Evolutionary conservation across 192 early-diverging fungal genomes (phyloP), one percentile per base, ranked within the genome.

Genomic region (Gigaspora rosea): DNA sequence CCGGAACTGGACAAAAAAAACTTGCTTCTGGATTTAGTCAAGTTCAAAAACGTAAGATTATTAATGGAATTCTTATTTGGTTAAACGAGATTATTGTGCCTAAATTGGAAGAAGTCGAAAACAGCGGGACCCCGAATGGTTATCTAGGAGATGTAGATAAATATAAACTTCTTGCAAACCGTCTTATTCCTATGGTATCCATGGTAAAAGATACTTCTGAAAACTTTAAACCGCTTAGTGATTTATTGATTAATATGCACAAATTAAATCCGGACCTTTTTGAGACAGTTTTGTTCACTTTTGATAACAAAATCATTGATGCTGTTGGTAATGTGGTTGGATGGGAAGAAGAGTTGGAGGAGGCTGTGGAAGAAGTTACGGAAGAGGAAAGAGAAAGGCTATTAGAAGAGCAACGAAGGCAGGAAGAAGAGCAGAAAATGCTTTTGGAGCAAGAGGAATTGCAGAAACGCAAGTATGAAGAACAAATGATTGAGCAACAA

Each of bases 271-370:
- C 73, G 0, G 73, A 75, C 48, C 2, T 22, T 32, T 75, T 75
- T 64, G 73, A 75, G 41, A 18, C 47, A 2, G 61, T 75, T 4
- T 64, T 75, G 33, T 75, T 64, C 49, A 36, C 73, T 50, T 75
- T 50, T 47, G 73, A 75, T 64, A 32, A 32, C 20, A 75, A 64
- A 75, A 10, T 49, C 20, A 41, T 75, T 32, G 73, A 75, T 32
- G 41, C 61, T 16, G 49, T 75, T 27, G 73, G 73, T 36, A 64
- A 63, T 64, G 36, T 75, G 22, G 73, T 75, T 33, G 73, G 73
- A 18, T 75, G 73, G 73, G 73, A 75, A 64, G 73, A 75, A 50
- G 73, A 75, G 50, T 64, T 75, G 18, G 57, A 48, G 4, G 72
- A 74, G 33, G 72, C 72, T 47, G 71, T 58, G 11, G 71, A 73